Percentiles rank a stretch among this genome's conserved stretches.
These are phyloP conservation scores for Peterozyma xylosa DNA, from an alignment of 805 yeast species.

Conservation along the genomic window DNA sequence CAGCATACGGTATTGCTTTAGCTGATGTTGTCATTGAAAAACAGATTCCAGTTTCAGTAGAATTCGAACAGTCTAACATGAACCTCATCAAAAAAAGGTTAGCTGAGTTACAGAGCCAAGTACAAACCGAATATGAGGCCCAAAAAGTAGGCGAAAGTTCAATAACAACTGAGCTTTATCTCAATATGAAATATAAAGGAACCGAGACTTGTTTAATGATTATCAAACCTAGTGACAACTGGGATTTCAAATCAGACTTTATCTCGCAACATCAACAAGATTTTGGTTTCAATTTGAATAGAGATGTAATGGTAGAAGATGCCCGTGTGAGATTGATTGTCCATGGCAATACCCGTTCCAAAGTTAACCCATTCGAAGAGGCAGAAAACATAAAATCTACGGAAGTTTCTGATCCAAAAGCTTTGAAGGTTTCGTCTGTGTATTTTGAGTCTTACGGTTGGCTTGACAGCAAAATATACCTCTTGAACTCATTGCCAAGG, in stretches of 20 bases:
- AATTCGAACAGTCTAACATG: slow-evolving; percentile 25
- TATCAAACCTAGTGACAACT: slow-evolving; percentile 18
- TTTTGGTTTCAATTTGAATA: slow-evolving; percentile 63
- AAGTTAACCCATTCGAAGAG: slow-evolving; percentile 68
- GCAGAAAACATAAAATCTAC: slow-evolving; percentile 33
- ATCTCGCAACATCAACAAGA: slow-evolving; percentile 51
- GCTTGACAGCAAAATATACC: slow-evolving; percentile 44
- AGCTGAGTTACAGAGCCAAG: slow-evolving; percentile 31
- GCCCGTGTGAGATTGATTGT: slow-evolving; percentile 17
- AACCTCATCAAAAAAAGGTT: slow-evolving; percentile 35
- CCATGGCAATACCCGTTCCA: slow-evolving; percentile 26
- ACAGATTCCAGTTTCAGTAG: slow-evolving; percentile 60
- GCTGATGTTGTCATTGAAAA: slow-evolving; percentile 79
- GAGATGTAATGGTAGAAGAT: slow-evolving; percentile 55
- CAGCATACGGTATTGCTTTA: slow-evolving; percentile 83
- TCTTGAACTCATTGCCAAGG: slow-evolving; percentile 40
- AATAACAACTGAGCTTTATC: slow-evolving; percentile 51
- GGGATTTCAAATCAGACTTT: slow-evolving; percentile 31
- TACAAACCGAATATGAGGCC: slow-evolving; percentile 27
- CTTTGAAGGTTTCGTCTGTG: slow-evolving; percentile 27
- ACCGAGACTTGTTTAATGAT: slow-evolving; percentile 81
- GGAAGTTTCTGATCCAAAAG: slow-evolving; percentile 38
- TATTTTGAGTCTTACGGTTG: slow-evolving; percentile 51
- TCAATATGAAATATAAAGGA: slow-evolving; percentile 79
- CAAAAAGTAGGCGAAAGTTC: slow-evolving; percentile 48